These are phyloP conservation scores for Dispira parvispora DNA, from an alignment of 192 early-diverging fungal genomes.

Conservation along the genomic window DNA sequence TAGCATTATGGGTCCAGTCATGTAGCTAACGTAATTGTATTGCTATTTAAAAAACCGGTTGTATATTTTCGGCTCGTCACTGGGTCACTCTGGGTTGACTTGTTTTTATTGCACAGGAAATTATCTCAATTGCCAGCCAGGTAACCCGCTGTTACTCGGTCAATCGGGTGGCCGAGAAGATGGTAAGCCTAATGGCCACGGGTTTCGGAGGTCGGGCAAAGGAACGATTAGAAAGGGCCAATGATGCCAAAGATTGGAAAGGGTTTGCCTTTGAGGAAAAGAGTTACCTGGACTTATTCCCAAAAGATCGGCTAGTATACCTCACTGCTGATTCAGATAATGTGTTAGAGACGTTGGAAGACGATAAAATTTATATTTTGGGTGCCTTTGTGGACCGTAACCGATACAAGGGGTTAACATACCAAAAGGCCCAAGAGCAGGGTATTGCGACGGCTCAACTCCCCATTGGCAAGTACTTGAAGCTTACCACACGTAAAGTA, in stretches of 20 bases:
- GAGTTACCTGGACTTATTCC: conserved; percentile 25
- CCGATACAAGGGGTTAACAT: conserved; percentile 61
- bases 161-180: conserved; percentile 35
- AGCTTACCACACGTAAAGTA: conserved; percentile 64
- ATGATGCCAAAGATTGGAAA: conserved; percentile 37
- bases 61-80: neutral
- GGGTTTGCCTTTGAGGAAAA: conserved; percentile 16
- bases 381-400: conserved; percentile 96
- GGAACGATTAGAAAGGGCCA: conserved; percentile 24
- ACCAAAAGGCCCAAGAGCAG: conserved; percentile 53
- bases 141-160: conserved; percentile 53
- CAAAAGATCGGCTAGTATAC: conserved; percentile 57
- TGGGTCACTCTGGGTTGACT: neutral
- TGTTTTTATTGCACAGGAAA: conserved; percentile 27
- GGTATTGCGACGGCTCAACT: conserved; percentile 62
- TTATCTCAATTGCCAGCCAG: conserved; percentile 52
- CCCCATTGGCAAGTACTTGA: conserved; percentile 73
- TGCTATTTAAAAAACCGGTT: neutral
- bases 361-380: conserved; percentile 68
- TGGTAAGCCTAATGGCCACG: conserved; percentile 42
- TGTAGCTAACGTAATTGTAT: neutral
- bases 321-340: conserved; percentile 79
- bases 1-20: neutral
- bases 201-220: conserved; percentile 33
- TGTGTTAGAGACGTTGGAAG: conserved; percentile 44